phyloP scores from a whole-genome alignment of 108 stramenopile genomes.

The Aureococcus anophagefferens region DNA sequence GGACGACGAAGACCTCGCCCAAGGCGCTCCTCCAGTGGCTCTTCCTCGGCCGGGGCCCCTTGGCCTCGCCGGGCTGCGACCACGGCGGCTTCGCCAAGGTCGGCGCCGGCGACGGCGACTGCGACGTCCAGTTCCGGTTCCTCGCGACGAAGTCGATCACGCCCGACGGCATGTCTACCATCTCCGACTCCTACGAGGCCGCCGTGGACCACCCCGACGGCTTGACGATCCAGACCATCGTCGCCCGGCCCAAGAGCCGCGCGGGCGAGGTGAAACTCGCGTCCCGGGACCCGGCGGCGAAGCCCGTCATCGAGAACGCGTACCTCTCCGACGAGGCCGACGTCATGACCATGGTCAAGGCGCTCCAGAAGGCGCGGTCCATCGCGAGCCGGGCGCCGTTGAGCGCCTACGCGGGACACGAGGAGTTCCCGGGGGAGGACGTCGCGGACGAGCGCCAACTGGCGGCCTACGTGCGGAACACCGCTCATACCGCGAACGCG shows the following conservation, averaged over 20 bases:
- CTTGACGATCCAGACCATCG: conserved; percentile 24
- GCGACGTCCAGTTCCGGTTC: conserved; percentile 38
- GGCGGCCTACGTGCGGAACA: conserved; percentile 34
- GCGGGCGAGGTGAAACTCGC: conserved; percentile 20
- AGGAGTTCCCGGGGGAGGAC: conserved; percentile 7
- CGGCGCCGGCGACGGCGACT: background rate
- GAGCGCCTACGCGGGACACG: too few relatives aligned
- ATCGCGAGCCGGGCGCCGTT: conserved; percentile 14
- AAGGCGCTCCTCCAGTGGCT: conserved; percentile 27
- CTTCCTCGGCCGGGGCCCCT: conserved; percentile 19
- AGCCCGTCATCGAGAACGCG: conserved; percentile 27
- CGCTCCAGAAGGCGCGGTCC: conserved; percentile 34
- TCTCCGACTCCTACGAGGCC: conserved; percentile 19
- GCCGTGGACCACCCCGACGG: background rate
- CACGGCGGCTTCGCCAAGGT: conserved; percentile 31
- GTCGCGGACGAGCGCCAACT: conserved; percentile 31
- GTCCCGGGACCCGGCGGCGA: conserved; percentile 25
- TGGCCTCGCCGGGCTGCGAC: conserved; percentile 32
- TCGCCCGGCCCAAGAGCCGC: conserved; percentile 24
- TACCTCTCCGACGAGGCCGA: conserved; percentile 30
- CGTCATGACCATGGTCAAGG: conserved; percentile 27
- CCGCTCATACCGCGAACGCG: conserved; percentile 36
- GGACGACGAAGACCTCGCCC: conserved; percentile 19
- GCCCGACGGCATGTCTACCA: conserved; percentile 41
- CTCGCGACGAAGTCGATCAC: conserved; percentile 27